phyloP scores from a whole-genome alignment of 352 stramenopile genomes.

The Phytophthora pisi region DNA sequence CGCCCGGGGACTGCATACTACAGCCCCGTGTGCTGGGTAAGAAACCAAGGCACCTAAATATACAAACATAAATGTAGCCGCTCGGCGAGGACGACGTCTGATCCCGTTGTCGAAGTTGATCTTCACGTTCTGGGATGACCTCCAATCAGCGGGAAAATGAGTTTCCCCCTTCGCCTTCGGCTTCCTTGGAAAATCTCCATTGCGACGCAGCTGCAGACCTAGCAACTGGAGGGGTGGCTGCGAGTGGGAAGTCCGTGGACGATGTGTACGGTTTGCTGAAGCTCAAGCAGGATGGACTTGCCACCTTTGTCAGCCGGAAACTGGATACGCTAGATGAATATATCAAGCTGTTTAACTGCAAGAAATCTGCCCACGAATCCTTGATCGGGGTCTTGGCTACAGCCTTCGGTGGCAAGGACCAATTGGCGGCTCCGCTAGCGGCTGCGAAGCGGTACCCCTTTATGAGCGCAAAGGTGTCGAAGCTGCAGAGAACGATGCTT shows the following conservation, averaged over 20 bases:
- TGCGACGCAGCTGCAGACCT: neutral
- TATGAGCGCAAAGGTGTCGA: too few relatives aligned
- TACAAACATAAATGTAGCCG: too few relatives aligned
- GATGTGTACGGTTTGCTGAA: neutral
- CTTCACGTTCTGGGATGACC: too few relatives aligned
- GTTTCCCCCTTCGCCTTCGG: too few relatives aligned
- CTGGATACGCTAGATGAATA: neutral
- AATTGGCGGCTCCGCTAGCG: neutral
- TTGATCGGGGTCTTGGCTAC: neutral
- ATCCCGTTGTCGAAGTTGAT: too few relatives aligned
- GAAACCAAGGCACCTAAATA: too few relatives aligned
- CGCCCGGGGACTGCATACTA: too few relatives aligned
- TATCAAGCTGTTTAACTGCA: neutral
- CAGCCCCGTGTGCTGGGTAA: too few relatives aligned
- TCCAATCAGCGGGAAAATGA: too few relatives aligned
- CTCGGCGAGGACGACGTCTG: too few relatives aligned
- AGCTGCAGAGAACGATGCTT: too few relatives aligned
- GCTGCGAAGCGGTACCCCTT: neutral
- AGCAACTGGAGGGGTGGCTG: neutral
- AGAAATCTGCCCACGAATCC: neutral
- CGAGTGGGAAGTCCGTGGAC: neutral
- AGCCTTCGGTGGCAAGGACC: neutral
- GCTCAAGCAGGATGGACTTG: neutral
- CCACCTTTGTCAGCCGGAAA: neutral
- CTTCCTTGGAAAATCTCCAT: too few relatives aligned